A percentile compares a stretch with the other conserved stretches of the same genome.
These are phyloP conservation scores for Canariomyces notabilis DNA, from an alignment of 2,329 filamentous ascomycete genomes.

Conservation along the genomic window DNA sequence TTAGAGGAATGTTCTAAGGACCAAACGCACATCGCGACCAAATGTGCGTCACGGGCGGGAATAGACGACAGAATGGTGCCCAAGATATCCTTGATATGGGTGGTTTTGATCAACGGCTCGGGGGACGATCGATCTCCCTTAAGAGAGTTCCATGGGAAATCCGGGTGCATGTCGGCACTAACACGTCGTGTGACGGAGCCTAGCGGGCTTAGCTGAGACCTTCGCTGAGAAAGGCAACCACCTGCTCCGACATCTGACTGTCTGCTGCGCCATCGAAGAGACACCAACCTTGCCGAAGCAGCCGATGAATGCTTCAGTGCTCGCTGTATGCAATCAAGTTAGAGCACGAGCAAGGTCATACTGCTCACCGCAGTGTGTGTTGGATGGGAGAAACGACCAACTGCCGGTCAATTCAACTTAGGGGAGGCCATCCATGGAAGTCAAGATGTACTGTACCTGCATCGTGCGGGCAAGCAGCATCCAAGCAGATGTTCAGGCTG, in stretches of 20 bases:
- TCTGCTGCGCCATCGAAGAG: constrained; percentile 7
- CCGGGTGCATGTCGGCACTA: constrained; percentile 9
- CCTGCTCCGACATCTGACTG: constrained; percentile 20
- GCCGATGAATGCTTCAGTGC: constrained; percentile 10
- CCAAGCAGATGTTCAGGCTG: no score
- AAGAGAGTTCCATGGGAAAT: constrained; percentile 10
- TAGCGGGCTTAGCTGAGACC: constrained; percentile 19
- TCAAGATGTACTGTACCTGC: no score
- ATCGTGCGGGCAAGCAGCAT: no score
- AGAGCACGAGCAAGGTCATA: neutral
- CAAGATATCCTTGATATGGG: constrained; percentile 9
- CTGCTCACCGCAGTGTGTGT: no score
- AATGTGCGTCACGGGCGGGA: constrained; percentile 12
- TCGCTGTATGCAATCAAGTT: neutral
- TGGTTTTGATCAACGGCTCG: constrained; percentile 6
- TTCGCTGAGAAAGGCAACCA: constrained; percentile 13
- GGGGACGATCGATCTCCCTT: constrained; percentile 13
- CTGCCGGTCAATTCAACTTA: no score
- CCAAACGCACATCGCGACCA: neutral
- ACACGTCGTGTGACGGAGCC: constrained; percentile 19
- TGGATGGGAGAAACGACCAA: no score
- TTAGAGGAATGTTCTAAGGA: constrained; percentile 9
- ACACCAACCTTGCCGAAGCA: constrained; percentile 12
- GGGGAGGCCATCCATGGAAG: no score
- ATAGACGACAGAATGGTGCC: constrained; percentile 8